Conservation (phyloP, 495 filamentous ascomycete genomes). For the Penicillium lagena region DNA sequence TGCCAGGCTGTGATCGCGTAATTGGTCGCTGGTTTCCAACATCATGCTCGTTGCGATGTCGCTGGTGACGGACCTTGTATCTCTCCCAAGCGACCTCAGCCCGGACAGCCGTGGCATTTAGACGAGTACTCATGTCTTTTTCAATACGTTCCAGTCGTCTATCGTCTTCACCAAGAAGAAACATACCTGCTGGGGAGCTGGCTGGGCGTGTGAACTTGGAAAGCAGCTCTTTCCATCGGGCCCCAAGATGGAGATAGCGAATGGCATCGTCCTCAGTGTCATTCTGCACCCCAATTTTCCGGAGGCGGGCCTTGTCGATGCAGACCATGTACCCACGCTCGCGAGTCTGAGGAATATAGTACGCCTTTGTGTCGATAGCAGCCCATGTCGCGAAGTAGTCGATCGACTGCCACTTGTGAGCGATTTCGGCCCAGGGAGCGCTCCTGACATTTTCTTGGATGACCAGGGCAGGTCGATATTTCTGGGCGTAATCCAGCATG, state of each 20-base stretch:
- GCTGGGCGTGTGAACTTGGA: conserved; percentile 45
- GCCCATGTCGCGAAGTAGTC: conserved; percentile 46
- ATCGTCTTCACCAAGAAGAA: conserved; percentile 55
- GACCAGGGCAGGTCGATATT: conserved; percentile 54
- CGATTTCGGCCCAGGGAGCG: conserved; percentile 59
- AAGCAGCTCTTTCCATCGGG: conserved; percentile 33
- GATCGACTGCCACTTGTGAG: conserved; percentile 38
- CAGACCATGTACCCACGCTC: conserved; percentile 66
- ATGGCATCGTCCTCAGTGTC: conserved; percentile 1
- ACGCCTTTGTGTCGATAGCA: conserved; percentile 64
- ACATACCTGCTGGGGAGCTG: conserved; percentile 57
- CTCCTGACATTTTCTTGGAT: conserved; percentile 68
- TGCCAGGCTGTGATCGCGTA: conserved; percentile 50
- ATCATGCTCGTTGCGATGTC: conserved; percentile 33
- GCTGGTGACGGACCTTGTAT: conserved; percentile 50
- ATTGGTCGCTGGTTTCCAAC: conserved; percentile 50
- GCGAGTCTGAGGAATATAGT: conserved; percentile 75
- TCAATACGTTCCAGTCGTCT: conserved; percentile 45
- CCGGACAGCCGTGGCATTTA: conserved; percentile 4
- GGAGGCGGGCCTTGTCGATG: conserved; percentile 37
- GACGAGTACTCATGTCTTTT: conserved; percentile 26
- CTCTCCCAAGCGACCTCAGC: conserved; percentile 44
- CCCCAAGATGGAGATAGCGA: too few relatives aligned
- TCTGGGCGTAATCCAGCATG: conserved; percentile 50
- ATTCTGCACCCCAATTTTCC: conserved; percentile 6